These are phyloP conservation scores for Plectosphaerella plurivora DNA, from an alignment of 2,329 filamentous ascomycete species.

Conservation along the genomic window DNA sequence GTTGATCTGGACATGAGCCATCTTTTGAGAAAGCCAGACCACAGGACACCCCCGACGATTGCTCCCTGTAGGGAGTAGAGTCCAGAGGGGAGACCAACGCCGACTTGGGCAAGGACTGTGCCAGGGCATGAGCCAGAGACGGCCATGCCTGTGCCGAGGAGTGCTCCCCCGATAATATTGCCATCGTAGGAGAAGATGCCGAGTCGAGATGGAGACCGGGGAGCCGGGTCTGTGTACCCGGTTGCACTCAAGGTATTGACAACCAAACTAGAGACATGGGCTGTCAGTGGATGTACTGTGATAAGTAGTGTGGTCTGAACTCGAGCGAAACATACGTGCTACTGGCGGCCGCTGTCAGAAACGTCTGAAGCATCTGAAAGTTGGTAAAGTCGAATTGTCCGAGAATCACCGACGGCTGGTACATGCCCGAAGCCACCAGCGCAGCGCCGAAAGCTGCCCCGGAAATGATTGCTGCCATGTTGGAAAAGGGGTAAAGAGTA, in stretches of 20 bases:
- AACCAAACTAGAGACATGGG: slow-evolving; percentile 27
- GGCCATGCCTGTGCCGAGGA: slow-evolving; percentile 62
- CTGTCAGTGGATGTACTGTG: background rate
- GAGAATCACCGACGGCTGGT: slow-evolving; percentile 54
- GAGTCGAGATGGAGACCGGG: slow-evolving; percentile 46
- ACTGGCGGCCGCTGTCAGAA: slow-evolving; percentile 56
- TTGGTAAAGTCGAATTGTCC: slow-evolving; percentile 56
- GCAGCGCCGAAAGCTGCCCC: slow-evolving; percentile 60
- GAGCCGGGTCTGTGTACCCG: slow-evolving; percentile 35
- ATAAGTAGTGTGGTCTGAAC: background rate
- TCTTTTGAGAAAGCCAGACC: slow-evolving; percentile 37
- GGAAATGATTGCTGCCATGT: slow-evolving; percentile 31
- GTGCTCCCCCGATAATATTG: slow-evolving; percentile 58
- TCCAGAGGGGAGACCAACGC: slow-evolving; percentile 46
- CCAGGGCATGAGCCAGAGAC: slow-evolving; percentile 63
- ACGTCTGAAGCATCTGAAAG: slow-evolving; percentile 63
- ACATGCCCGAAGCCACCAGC: slow-evolving; percentile 55
- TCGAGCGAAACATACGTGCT: slow-evolving; percentile 47
- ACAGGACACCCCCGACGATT: slow-evolving; percentile 50
- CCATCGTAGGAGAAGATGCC: slow-evolving; percentile 57
- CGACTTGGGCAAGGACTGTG: slow-evolving; percentile 58
- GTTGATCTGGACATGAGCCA: slow-evolving; percentile 23
- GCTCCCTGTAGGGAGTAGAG: slow-evolving; percentile 49
- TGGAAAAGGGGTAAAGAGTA: background rate
- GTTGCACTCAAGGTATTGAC: slow-evolving; percentile 41